Evolutionary conservation across 805 yeast genomes (phyloP), one percentile per base, ranked within the genome.

Genomic region (Yarrowia alimentaria): DNA sequence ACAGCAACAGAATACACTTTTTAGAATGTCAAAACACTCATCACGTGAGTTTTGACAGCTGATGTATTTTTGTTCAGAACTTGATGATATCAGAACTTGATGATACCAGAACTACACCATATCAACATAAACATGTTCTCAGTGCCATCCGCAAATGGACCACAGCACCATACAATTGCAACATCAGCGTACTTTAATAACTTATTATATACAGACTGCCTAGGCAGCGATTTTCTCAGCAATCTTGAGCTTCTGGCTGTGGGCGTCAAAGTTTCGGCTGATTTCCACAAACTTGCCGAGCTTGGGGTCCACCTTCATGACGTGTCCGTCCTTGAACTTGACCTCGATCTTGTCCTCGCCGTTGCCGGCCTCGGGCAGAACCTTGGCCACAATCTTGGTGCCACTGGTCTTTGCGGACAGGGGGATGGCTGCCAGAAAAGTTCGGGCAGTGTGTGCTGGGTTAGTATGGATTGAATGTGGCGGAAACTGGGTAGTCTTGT

Each of bases 241-340:
- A 57, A 85, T 72, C 49, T 78, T 78, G 59, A 87, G 66, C 60
- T 78, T 76, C 68, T 91, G 78, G 2, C 94, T 85, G 61, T 87
- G 93, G 52, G 82, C 71, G 61, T 87, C 89, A 55, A 87, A 77
- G 56, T 72, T 64, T 32, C 77, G 78, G 8, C 75, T 68, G 53
- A 85, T 65, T 55, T 85, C 94, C 20, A 66, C 71, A 56, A 83
- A 74, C 5, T 67, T 68, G 61, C 76, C 64, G 9, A 60, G 60
- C 2, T 73, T 64, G 12, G 94, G 94, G 63, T 85, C 83, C 8
- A 77, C 78, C 53, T 73, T 77, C 70, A 84, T 67, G 4, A 74
- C 76, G 50, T 77, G 74, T 59, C 86, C 87, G 63, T 87, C 95
- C 61, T 83, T 65, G 37, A 43, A 43, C 50, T 43, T 43, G 50